phyloP scores from a whole-genome alignment of 208 protist species.

The Strigomonas culicis region DNA sequence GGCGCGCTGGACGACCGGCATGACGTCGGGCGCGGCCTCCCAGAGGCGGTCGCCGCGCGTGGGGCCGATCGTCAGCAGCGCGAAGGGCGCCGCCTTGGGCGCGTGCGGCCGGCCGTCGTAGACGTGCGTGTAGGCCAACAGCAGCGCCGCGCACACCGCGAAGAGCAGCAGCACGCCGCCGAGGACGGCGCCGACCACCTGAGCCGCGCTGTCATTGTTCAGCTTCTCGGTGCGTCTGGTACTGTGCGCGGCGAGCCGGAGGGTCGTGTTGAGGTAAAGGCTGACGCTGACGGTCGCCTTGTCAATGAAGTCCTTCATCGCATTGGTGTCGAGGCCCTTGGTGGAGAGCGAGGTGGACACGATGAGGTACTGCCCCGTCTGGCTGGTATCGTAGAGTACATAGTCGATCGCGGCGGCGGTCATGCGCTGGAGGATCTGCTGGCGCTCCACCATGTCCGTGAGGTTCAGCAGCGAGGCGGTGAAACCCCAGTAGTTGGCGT shows the following conservation, averaged over 20 bases:
- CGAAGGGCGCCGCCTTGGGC: constrained; percentile 53
- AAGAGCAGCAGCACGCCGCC: constrained; percentile 17
- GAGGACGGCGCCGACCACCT: constrained; percentile 13
- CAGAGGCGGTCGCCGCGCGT: constrained; percentile 31
- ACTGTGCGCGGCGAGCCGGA: constrained; percentile 10
- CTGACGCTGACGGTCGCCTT: constrained; percentile 10
- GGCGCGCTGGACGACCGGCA: constrained; percentile 24
- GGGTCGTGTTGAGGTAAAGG: background rate
- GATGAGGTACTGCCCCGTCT: background rate
- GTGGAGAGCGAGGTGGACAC: background rate
- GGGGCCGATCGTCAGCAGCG: constrained; percentile 39
- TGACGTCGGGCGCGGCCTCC: constrained; percentile 32
- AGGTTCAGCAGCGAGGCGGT: constrained; percentile 20
- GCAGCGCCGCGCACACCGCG: constrained; percentile 9
- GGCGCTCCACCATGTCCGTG: constrained; percentile 15
- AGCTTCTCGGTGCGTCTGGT: background rate
- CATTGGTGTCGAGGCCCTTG: background rate
- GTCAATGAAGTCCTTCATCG: constrained; percentile 11
- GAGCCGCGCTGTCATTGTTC: constrained; percentile 2
- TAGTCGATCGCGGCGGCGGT: constrained; percentile 18
- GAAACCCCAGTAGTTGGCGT: constrained; percentile 50
- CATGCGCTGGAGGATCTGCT: constrained; percentile 10
- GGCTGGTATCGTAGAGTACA: constrained; percentile 24
- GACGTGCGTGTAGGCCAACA: constrained; percentile 19
- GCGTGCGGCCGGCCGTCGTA: constrained; percentile 36